These are phyloP conservation scores for Russula emetica DNA, from an alignment of 768 basidiomycete genomes.

Conservation along the genomic window DNA sequence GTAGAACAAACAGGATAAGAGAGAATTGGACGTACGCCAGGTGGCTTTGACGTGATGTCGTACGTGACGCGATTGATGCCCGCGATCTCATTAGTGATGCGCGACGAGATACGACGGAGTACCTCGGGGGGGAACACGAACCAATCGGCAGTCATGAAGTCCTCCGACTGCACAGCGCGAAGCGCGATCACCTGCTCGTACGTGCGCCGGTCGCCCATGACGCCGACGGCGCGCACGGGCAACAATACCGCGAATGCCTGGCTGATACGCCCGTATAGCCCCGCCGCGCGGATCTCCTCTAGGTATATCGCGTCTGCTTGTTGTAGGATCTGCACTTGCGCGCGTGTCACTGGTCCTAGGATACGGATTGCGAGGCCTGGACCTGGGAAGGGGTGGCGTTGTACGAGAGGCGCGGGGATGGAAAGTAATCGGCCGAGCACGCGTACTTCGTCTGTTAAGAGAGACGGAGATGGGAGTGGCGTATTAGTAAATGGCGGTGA, in stretches of 20 bases:
- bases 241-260: slow-evolving; percentile 95
- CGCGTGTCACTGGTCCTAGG: slow-evolving; percentile 89
- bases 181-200: slow-evolving; percentile 97
- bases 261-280: slow-evolving; percentile 86
- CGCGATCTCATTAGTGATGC: slow-evolving; percentile 95
- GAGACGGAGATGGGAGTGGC: background rate
- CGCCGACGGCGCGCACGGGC: slow-evolving; percentile 97
- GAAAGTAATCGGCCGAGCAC: slow-evolving; percentile 84
- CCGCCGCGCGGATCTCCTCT: slow-evolving; percentile 92
- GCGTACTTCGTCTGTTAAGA: slow-evolving; percentile 81
- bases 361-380: slow-evolving; percentile 98
- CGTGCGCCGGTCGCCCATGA: slow-evolving; percentile 94
- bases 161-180: slow-evolving; percentile 94
- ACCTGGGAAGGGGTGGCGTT: slow-evolving; percentile 97
- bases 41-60: slow-evolving; percentile 96
- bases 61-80: slow-evolving; percentile 97
- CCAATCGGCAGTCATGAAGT: slow-evolving; percentile 99
- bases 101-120: slow-evolving; percentile 84
- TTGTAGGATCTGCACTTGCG: slow-evolving; percentile 88
- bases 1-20: background rate
- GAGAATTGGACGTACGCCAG: slow-evolving; percentile 55
- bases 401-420: slow-evolving; percentile 90
- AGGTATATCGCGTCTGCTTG: slow-evolving; percentile 95
- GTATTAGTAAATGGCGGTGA: background rate
- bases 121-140: slow-evolving; percentile 94